phyloP scores from a whole-genome alignment of 1,284 basidiomycete species.

The Irpex sp. region DNA sequence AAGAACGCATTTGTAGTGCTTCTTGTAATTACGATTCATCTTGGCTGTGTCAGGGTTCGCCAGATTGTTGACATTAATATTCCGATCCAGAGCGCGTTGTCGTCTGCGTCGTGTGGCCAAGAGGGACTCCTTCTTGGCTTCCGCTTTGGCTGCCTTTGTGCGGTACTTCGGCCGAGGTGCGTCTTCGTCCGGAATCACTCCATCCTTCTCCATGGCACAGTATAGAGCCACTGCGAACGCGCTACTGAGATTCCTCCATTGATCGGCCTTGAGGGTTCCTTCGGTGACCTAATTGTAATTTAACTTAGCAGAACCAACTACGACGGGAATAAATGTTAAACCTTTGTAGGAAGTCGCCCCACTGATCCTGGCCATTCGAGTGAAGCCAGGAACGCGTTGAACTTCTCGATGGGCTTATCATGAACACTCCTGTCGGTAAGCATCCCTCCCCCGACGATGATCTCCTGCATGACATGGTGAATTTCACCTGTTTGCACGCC shows the following conservation, averaged over 20 bases:
- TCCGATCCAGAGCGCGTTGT: background rate
- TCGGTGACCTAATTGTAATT: conserved; percentile 15
- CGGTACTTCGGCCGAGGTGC: conserved; percentile 15
- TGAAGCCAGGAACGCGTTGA: conserved; percentile 13
- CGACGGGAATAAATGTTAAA: conserved; percentile 9
- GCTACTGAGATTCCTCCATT: conserved; percentile 19
- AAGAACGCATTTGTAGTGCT: conserved; percentile 18
- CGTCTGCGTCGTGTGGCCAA: conserved; percentile 1
- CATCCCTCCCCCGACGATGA: conserved; percentile 20
- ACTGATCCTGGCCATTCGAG: conserved; percentile 21
- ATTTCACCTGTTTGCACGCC: conserved; percentile 4
- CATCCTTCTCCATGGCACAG: conserved; percentile 20
- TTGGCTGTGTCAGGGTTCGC: background rate
- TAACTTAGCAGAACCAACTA: background rate
- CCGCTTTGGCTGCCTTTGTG: conserved; percentile 15
- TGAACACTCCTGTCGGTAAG: conserved; percentile 10
- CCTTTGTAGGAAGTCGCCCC: conserved; percentile 17
- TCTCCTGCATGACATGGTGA: conserved; percentile 21
- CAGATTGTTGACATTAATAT: background rate
- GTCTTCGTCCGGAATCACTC: conserved; percentile 21
- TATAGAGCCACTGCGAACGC: conserved; percentile 20
- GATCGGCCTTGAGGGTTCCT: conserved; percentile 23
- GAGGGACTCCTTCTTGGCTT: conserved; percentile 10
- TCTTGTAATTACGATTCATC: conserved; percentile 17
- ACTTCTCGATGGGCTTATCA: conserved; percentile 7